These are phyloP conservation scores for Fraxinus angustifolia DNA, from an alignment of 305 asterid genomes.

Conservation along the genomic window DNA sequence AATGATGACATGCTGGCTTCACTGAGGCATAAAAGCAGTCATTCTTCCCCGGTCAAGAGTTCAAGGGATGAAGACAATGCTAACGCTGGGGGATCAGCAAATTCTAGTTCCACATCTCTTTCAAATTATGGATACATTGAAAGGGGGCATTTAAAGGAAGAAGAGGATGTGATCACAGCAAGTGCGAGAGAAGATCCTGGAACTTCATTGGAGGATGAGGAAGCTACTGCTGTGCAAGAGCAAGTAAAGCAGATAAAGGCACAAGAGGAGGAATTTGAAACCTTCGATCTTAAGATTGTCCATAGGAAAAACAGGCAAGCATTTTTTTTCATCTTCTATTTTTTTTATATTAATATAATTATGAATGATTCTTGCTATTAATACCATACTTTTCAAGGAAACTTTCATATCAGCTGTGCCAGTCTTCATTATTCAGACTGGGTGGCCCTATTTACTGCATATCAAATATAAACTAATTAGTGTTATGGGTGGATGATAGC, in stretches of 20 bases:
- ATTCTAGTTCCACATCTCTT: constrained; percentile 81
- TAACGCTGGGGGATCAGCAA: constrained; percentile 53
- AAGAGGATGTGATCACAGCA: constrained; percentile 38
- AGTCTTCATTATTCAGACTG: background rate
- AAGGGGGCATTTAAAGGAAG: constrained; percentile 51
- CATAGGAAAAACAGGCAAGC: constrained; percentile 93
- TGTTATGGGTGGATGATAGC: background rate
- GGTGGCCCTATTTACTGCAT: background rate
- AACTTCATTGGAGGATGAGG: constrained; percentile 76
- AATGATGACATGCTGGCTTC: constrained; percentile 65
- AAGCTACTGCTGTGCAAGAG: constrained; percentile 95
- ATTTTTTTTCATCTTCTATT: constrained; percentile 9
- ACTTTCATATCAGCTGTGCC: background rate
- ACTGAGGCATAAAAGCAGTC: constrained; percentile 68
- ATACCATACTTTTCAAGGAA: background rate
- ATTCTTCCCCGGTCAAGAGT: constrained; percentile 64
- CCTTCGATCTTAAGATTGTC: constrained; percentile 86
- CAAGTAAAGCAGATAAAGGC: constrained; percentile 97
- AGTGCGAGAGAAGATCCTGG: constrained; percentile 58
- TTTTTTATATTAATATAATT: constrained; percentile 2
- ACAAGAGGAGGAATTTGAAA: constrained; percentile 96
- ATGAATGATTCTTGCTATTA: constrained; percentile 17
- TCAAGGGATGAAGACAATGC: constrained; percentile 59
- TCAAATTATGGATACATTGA: constrained; percentile 70
- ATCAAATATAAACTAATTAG: background rate